Percentiles rank a stretch among this genome's conserved stretches.
Conservation (phyloP, 805 yeast species). For the Wickerhamomyces canadensis region DNA sequence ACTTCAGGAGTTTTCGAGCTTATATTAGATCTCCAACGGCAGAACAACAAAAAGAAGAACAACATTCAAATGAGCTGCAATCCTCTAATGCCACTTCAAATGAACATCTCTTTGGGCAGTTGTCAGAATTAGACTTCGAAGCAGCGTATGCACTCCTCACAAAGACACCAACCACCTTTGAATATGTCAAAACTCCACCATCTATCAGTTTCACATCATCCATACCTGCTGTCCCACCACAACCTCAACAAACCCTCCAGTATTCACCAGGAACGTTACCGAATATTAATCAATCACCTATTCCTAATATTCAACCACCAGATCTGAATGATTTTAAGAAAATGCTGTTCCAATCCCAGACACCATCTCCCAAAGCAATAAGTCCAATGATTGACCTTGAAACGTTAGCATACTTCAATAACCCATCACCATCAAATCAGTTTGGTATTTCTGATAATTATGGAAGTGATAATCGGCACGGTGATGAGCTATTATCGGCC, state of each 20-base stretch:
- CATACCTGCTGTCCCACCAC: background rate
- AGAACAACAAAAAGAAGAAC: background rate
- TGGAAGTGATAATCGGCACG: too few relatives aligned
- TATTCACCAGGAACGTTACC: background rate
- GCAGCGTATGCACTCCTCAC: slow-evolving; percentile 24
- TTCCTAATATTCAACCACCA: background rate
- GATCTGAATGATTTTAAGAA: background rate
- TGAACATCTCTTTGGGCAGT: background rate
- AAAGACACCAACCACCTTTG: slow-evolving; percentile 12
- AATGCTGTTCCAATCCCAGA: background rate
- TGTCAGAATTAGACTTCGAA: slow-evolving; percentile 24
- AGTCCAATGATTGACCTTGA: slow-evolving; percentile 11
- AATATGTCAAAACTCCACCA: slow-evolving; percentile 5
- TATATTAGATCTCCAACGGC: background rate
- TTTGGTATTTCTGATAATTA: background rate
- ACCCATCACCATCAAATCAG: background rate
- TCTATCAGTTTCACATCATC: slow-evolving; percentile 2
- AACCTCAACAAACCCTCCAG: background rate
- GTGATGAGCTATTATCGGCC: slow-evolving; percentile 20
- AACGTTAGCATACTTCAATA: slow-evolving; percentile 11
- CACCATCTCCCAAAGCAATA: slow-evolving; percentile 2
- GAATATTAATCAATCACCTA: background rate
- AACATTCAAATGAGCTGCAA: background rate
- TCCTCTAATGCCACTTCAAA: too few relatives aligned
- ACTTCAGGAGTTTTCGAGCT: background rate